These are phyloP conservation scores for Cynanchum wilfordii DNA, from an alignment of 257 asterid species.

Conservation along the genomic window DNA sequence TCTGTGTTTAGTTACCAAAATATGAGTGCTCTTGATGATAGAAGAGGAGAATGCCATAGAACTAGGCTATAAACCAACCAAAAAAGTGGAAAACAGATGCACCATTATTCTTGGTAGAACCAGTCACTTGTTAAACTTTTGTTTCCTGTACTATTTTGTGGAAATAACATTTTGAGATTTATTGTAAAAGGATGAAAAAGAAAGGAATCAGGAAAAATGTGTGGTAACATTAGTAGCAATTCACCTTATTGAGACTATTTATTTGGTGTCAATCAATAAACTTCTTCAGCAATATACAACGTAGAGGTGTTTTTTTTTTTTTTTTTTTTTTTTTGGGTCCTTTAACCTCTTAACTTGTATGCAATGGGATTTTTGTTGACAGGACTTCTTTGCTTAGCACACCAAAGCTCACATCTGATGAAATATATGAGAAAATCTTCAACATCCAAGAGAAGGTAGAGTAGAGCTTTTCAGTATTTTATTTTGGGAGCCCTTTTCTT, in stretches of 20 bases:
- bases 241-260: background rate
- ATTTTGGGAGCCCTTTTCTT: background rate
- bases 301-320: background rate
- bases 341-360: background rate
- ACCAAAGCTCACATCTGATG: slow-evolving; percentile 86
- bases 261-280: background rate
- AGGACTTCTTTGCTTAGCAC: slow-evolving; percentile 62
- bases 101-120: background rate
- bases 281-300: background rate
- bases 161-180: background rate
- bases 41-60: background rate
- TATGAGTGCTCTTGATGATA: background rate
- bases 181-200: too few relatives aligned
- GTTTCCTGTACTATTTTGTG: background rate
- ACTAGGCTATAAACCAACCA: background rate
- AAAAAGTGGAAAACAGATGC: background rate
- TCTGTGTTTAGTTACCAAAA: background rate
- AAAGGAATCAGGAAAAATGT: background rate
- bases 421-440: slow-evolving; percentile 59
- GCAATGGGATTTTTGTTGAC: slow-evolving; percentile 20
- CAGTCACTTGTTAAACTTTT: background rate
- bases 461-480: slow-evolving; percentile 28
- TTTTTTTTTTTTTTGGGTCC: background rate
- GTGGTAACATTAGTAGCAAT: too few relatives aligned
- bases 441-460: slow-evolving; percentile 86